Evolutionary conservation across 2,329 filamentous ascomycete species (phyloP), one percentile per base, ranked within the genome.

Genomic region (Zymoseptoria crescenta): DNA sequence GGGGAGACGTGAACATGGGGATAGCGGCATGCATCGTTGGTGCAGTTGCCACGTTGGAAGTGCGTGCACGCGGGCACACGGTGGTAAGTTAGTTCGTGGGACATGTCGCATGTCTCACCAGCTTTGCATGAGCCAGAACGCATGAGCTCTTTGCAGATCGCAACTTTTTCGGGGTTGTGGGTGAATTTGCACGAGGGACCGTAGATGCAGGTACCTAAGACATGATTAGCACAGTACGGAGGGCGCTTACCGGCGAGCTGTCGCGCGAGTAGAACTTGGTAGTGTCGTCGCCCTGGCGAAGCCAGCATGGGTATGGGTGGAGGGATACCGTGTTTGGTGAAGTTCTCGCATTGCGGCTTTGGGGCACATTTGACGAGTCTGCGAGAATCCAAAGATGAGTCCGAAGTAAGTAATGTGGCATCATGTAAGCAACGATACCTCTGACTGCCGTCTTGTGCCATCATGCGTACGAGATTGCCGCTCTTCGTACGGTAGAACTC

Each of bases 1-100:
- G 88, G 84, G 65, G 87, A 86, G 67, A 94, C 85, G 72, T 85
- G 55, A 68, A 90, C 84, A 79, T 99, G 94, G 71, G 89, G 83
- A 81, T 95, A 97, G 64, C 83, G 87, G 77, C 94, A 97, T 67
- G 87, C 82, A 69, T 85, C 77, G 72, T 96, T 96, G 69, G 87
- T 87, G 79, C 94, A 97, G 72, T 91, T 89, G 70, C 91, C 91
- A 73, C 89, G 88, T 73, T 91, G 83, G 78, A 91, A 96, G 78
- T 96, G 91, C 73, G 94, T 76, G 79, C 94, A 97, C 62, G 88
- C 84, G 59, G 94, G 92, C 57, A 89, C 89, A 75, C 93, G 88
- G 74, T 96, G 83, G 65, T 91, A 84, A 57, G 83, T 89, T 64
- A 89, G 79, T 53, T 94, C 87, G 81, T 97, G 94, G 64, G 92